Percentiles rank a stretch among this genome's conserved stretches.
These are phyloP conservation scores for Quercus wislizeni DNA, from an alignment of 306 rosid genomes.

Conservation along the genomic window DNA sequence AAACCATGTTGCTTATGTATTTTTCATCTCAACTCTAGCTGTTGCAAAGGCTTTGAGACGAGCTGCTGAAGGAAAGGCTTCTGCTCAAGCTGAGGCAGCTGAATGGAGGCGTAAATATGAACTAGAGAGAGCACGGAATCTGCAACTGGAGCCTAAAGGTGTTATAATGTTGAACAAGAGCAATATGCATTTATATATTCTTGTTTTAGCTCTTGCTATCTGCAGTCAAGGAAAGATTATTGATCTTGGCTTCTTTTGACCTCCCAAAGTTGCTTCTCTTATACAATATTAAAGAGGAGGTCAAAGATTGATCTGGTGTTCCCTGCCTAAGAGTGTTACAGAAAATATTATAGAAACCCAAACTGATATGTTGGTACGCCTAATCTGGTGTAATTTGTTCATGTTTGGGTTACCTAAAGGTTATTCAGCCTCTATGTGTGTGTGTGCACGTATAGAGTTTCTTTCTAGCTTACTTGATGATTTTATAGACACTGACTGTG, in stretches of 20 bases:
- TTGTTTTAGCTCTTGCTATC: neutral
- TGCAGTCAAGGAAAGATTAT: neutral
- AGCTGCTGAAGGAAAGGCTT: conserved; percentile 92
- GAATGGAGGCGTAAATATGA: conserved; percentile 97
- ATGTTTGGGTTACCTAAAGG: neutral
- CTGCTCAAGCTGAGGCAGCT: conserved; percentile 93
- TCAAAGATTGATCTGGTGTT: neutral
- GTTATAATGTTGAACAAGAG: conserved; percentile 5
- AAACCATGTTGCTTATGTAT: conserved; percentile 36
- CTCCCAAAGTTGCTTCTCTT: neutral
- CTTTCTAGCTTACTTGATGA: conserved; percentile 12
- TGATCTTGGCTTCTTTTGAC: neutral
- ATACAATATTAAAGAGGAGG: neutral
- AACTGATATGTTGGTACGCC: neutral
- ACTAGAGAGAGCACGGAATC: conserved; percentile 70
- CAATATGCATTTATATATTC: conserved; percentile 1
- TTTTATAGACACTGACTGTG: neutral
- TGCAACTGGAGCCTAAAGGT: conserved; percentile 67
- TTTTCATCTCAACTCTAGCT: conserved; percentile 55
- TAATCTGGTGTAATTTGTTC: neutral
- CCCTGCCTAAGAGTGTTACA: neutral
- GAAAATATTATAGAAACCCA: neutral
- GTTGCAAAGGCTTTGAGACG: conserved; percentile 87
- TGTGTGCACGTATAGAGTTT: neutral
- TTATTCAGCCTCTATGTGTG: too few species aligned